A percentile compares a stretch with the other conserved stretches of the same genome.
phyloP scores from a whole-genome alignment of 164 flowering plant species.

The Tetracentron sinense region DNA sequence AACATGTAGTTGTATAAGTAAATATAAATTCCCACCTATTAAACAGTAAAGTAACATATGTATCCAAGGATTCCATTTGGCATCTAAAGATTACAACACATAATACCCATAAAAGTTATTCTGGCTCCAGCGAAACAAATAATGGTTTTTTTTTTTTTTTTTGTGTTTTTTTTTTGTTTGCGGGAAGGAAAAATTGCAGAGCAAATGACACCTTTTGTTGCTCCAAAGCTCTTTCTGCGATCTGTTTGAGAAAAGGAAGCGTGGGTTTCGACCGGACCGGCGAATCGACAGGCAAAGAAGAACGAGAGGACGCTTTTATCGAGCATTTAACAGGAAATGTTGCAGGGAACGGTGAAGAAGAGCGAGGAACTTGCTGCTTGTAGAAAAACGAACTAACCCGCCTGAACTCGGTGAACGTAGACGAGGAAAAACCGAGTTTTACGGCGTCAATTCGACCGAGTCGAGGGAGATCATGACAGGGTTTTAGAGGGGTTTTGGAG shows the following conservation, averaged over 20 bases:
- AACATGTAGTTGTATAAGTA: no score
- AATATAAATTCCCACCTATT: no score
- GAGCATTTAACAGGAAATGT: background rate
- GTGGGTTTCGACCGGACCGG: constrained; percentile 21
- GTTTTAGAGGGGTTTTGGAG: constrained; percentile 26
- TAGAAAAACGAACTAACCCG: constrained; percentile 31
- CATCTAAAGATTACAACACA: no score
- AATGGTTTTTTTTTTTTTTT: no score
- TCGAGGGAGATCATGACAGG: constrained; percentile 29
- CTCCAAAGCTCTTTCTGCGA: constrained; percentile 14
- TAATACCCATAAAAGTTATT: no score
- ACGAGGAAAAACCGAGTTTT: constrained; percentile 19
- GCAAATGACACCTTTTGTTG: constrained; percentile 32
- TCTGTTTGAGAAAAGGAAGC: constrained; percentile 18
- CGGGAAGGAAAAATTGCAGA: background rate
- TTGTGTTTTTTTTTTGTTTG: no score
- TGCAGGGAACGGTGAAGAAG: constrained; percentile 3
- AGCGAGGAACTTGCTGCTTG: constrained; percentile 22
- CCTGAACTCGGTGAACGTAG: constrained; percentile 13
- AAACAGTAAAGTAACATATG: no score
- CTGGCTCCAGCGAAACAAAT: background rate
- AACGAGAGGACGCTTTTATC: background rate
- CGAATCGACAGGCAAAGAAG: constrained; percentile 8
- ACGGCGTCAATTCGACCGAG: constrained; percentile 26
- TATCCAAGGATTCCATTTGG: no score